Conservation (phyloP, 768 basidiomycete genomes). For the Podaxis carcinomalis region DNA sequence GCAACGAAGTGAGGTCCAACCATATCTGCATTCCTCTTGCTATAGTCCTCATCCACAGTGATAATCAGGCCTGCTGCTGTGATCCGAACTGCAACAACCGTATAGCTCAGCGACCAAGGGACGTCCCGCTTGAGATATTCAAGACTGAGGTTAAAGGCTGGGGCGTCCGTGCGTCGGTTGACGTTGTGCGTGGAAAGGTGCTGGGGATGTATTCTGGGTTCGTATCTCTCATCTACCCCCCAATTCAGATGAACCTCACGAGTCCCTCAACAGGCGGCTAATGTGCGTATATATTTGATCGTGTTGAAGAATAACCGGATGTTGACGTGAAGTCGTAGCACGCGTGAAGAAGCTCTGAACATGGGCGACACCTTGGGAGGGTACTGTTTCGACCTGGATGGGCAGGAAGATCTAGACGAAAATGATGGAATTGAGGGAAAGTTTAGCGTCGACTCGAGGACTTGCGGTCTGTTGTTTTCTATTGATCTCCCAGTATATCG, state of each 20-base stretch:
- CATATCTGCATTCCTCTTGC: neutral
- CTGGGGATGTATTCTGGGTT: constrained; percentile 71
- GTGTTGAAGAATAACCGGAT: neutral
- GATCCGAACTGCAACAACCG: constrained; percentile 47
- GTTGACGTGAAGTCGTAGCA: constrained; percentile 24
- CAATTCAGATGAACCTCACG: neutral
- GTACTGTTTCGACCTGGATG: constrained; percentile 65
- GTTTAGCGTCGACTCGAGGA: constrained; percentile 55
- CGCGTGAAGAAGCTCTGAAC: constrained; percentile 36
- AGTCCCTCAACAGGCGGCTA: neutral
- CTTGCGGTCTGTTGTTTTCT: constrained; percentile 37
- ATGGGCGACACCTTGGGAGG: constrained; percentile 31
- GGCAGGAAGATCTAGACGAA: constrained; percentile 36
- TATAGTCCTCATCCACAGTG: neutral
- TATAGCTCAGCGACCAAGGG: constrained; percentile 55
- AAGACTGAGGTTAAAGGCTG: constrained; percentile 57
- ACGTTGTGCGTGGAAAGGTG: constrained; percentile 50
- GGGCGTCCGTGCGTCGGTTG: constrained; percentile 50
- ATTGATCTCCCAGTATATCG: neutral
- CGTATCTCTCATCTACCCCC: constrained; percentile 10
- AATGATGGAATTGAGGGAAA: constrained; percentile 22
- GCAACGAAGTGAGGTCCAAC: constrained; percentile 45
- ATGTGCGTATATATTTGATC: constrained; percentile 4
- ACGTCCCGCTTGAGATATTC: constrained; percentile 61
- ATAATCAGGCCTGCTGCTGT: constrained; percentile 42